Evolutionary conservation across 257 asterid species (phyloP), one percentile per base, ranked within the genome.

Genomic region (Nicotiana sylvestris): DNA sequence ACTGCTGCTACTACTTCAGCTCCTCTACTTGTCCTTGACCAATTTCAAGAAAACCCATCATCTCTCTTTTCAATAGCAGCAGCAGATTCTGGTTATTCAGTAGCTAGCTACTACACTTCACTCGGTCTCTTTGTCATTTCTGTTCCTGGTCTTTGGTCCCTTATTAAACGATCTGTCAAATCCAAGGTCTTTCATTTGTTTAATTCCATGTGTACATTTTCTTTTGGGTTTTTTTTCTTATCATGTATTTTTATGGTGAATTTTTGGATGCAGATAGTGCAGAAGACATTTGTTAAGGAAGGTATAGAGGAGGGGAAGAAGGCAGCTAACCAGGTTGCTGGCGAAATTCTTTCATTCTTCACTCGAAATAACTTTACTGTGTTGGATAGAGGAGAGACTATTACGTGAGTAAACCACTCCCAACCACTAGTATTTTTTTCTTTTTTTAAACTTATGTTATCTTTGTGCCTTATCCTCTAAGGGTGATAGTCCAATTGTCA

Each of bases 121-220:
- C 83, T 96, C 5, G 99, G 98, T 85, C 97, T 96, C 82, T 96
- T 96, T 69, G 86, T 96, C 83, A 94, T 96, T 86, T 96, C 99
- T 0, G 98, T 96, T 84, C 99, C 98, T 2, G 99, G 99, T 21
- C 93, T 96, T 77, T 96, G 99, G 99, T 96, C 99, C 83, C 98
- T 96, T 74, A 94, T 96, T 85, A 96, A 96, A 85, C 99, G 99
- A 18, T 96, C 98, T 6, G 98, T 94, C 70, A 96, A 96, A 89
- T 96, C 99, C 62, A 96, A 96, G 98, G 98, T 93, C 81, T 4
- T 27, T 39, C 51, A 61, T 32, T 64, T 43, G 49, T 13, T 55
- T 57, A 15, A 27, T 39, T 8, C 61, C 46, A 8, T 32, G 16
- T 49, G 68, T 17, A 18, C 10, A 21, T 77, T 61, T 66, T 60